Evolutionary conservation across 345 rosid genomes (phyloP).

Genomic region (Hypericum perforatum): DNA sequence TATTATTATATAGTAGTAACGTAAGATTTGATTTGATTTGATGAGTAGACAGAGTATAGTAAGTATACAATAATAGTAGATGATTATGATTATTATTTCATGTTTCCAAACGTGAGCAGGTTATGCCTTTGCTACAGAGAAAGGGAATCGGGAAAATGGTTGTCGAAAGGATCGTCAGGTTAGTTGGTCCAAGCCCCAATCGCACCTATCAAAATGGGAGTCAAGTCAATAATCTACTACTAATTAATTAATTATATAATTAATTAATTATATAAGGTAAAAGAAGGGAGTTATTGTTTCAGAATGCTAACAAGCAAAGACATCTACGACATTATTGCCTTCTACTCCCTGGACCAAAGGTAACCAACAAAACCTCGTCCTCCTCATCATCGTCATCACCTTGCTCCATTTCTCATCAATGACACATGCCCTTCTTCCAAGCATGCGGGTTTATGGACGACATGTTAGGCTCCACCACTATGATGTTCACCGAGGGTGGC

Average conservation of each 20-base stretch:
- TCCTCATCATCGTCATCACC: neutral
- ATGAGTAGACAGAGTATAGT: too few species aligned
- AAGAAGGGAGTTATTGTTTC: conserved; percentile 14
- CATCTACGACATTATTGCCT: conserved; percentile 78
- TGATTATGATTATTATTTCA: too few species aligned
- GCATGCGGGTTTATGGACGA: conserved; percentile 88
- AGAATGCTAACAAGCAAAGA: conserved; percentile 58
- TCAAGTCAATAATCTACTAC: too few species aligned
- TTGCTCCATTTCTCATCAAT: conserved; percentile 8
- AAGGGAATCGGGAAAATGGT: conserved; percentile 80
- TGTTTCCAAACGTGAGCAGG: conserved; percentile 56
- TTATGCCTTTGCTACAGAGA: conserved; percentile 51
- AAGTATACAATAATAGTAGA: too few species aligned
- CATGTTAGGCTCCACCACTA: conserved; percentile 66
- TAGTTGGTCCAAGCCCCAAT: conserved; percentile 16
- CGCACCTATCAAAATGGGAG: neutral
- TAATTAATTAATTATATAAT: too few species aligned
- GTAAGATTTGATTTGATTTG: too few species aligned
- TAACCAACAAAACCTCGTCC: conserved; percentile 13
- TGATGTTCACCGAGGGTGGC: conserved; percentile 55
- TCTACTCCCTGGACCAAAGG: conserved; percentile 74
- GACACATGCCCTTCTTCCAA: conserved; percentile 70
- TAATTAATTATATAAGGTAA: too few species aligned
- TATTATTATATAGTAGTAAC: neutral
- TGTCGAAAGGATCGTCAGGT: conserved; percentile 64